These are phyloP conservation scores for Hypoxylon rubiginosum DNA, from an alignment of 2,329 filamentous ascomycete species.

Conservation along the genomic window DNA sequence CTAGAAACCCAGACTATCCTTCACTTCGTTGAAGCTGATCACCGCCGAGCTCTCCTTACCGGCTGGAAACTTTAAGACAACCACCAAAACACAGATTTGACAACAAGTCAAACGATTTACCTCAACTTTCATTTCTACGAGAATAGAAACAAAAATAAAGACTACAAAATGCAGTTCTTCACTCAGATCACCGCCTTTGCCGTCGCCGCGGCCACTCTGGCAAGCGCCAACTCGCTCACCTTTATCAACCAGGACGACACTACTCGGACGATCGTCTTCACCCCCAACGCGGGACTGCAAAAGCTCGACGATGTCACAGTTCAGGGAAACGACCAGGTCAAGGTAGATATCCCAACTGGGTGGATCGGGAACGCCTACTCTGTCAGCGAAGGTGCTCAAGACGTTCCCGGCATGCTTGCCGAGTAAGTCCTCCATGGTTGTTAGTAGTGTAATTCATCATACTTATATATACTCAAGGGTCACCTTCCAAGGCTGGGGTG, in stretches of 20 bases:
- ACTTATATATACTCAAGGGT: conserved; percentile 48
- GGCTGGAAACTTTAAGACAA: conserved; percentile 17
- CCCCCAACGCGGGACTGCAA: conserved; percentile 56
- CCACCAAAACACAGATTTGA: conserved; percentile 19
- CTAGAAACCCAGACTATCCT: conserved; percentile 25
- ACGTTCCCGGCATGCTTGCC: conserved; percentile 65
- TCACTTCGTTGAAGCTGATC: conserved; percentile 28
- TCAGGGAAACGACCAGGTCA: conserved; percentile 54
- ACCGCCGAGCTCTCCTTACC: conserved; percentile 28
- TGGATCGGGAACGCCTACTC: conserved; percentile 68
- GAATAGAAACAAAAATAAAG: conserved; percentile 34
- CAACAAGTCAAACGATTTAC: conserved; percentile 31
- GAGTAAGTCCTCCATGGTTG: conserved; percentile 49
- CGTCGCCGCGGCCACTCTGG: conserved; percentile 59
- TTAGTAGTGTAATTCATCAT: background rate
- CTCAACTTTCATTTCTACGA: conserved; percentile 38
- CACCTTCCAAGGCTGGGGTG: conserved; percentile 62
- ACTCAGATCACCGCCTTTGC: conserved; percentile 59
- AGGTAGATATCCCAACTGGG: conserved; percentile 58
- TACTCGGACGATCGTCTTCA: conserved; percentile 66
- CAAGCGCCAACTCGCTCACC: conserved; percentile 65
- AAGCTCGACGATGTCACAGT: conserved; percentile 58
- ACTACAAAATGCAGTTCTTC: conserved; percentile 69
- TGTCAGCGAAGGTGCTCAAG: conserved; percentile 58
- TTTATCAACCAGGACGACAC: conserved; percentile 70